phyloP scores from a whole-genome alignment of 768 basidiomycete species.

The Phylloporus arenicola region DNA sequence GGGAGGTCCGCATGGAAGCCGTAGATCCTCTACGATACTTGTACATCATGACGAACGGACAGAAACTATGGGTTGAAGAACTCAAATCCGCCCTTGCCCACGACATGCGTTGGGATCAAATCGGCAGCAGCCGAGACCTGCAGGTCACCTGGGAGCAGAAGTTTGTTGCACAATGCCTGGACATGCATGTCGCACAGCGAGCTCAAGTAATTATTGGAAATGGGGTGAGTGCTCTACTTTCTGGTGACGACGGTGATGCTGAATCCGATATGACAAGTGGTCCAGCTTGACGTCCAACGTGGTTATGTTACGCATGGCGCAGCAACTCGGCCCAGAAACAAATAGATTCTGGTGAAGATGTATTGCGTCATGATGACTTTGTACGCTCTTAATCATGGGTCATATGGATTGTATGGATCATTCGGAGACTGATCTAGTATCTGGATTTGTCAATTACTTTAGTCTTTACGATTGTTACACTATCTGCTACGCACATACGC shows the following conservation, averaged over 20 bases:
- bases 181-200: constrained; percentile 46
- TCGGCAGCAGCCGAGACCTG: constrained; percentile 43
- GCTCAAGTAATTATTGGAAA: constrained; percentile 51
- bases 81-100: constrained; percentile 33
- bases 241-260: not conserved
- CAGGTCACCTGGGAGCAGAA: constrained; percentile 38
- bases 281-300: constrained; percentile 40
- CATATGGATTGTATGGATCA: too few species aligned
- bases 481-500: too few species aligned
- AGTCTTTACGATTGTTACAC: too few species aligned
- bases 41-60: constrained; percentile 48
- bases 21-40: constrained; percentile 30
- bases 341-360: constrained; percentile 34
- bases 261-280: constrained; percentile 25
- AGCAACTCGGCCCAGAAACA: constrained; percentile 22
- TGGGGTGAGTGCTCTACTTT: constrained; percentile 35
- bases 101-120: constrained; percentile 34
- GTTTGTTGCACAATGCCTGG: constrained; percentile 41
- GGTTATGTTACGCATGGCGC: constrained; percentile 34
- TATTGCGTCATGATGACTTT: not conserved
- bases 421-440: too few species aligned
- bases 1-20: constrained; percentile 26
- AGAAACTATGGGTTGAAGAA: constrained; percentile 36
- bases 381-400: not conserved
- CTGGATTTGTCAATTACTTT: too few species aligned